These are phyloP conservation scores for Endoconidiophora laricicola DNA, from an alignment of 2,329 filamentous ascomycete genomes.

Conservation along the genomic window DNA sequence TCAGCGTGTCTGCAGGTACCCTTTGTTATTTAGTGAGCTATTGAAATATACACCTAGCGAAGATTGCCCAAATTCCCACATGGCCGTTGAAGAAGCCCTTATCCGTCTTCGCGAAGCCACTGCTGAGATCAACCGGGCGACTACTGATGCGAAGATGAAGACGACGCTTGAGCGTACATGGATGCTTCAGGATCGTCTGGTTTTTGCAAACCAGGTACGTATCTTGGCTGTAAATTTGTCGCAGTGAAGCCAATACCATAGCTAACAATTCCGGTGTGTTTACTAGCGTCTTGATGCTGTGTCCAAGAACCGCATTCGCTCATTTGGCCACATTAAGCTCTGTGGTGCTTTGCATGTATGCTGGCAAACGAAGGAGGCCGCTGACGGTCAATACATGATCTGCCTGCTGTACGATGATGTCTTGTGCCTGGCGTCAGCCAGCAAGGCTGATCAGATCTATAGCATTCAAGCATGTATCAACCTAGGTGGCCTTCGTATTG, in stretches of 20 bases:
- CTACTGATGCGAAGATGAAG: conserved; percentile 54
- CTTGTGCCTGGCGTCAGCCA: conserved; percentile 55
- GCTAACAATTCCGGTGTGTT: neutral
- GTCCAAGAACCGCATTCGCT: conserved; percentile 51
- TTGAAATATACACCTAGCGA: conserved; percentile 66
- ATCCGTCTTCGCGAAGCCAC: conserved; percentile 58
- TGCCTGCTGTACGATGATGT: conserved; percentile 71
- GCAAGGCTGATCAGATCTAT: conserved; percentile 50
- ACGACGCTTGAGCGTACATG: conserved; percentile 65
- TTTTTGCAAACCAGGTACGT: conserved; percentile 54
- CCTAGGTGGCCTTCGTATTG: conserved; percentile 46
- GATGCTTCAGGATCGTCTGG: conserved; percentile 65
- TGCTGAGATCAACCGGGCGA: conserved; percentile 68
- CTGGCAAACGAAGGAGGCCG: conserved; percentile 53
- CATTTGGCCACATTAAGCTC: conserved; percentile 63
- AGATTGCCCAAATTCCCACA: conserved; percentile 71
- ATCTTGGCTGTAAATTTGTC: neutral
- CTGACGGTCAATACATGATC: conserved; percentile 68
- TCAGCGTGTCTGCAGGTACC: conserved; percentile 82
- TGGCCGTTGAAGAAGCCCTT: conserved; percentile 59
- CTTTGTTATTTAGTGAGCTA: conserved; percentile 69
- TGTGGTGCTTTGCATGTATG: conserved; percentile 74
- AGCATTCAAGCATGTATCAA: conserved; percentile 59
- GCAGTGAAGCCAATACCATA: neutral
- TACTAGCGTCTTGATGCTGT: conserved; percentile 31